phyloP scores from a whole-genome alignment of 2,329 filamentous ascomycete species.

The Trichoderma cornu-damae region DNA sequence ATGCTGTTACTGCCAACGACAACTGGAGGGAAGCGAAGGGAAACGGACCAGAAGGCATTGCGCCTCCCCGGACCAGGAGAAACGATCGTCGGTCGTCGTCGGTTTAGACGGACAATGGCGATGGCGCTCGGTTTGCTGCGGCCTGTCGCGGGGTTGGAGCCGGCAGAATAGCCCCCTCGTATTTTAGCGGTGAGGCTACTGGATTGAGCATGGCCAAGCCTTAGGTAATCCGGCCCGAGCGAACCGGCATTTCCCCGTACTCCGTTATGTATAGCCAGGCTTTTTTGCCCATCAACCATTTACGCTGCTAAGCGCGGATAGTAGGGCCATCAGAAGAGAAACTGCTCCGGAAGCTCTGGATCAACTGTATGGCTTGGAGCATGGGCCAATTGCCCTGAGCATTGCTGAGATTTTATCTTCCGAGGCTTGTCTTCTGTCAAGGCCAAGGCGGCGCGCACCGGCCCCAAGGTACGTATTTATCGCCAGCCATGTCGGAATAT shows the following conservation, averaged over 20 bases:
- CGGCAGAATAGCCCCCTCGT: constrained; percentile 4
- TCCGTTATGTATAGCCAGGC: neutral
- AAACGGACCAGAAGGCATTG: constrained; percentile 13
- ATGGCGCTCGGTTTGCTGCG: constrained; percentile 36
- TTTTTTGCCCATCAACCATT: neutral
- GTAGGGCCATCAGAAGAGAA: neutral
- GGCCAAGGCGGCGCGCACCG: no score
- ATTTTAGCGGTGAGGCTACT: constrained; percentile 12
- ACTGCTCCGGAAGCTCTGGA: neutral
- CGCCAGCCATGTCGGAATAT: neutral
- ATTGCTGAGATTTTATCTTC: no score
- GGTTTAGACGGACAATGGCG: constrained; percentile 26
- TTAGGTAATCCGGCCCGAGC: neutral
- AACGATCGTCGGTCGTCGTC: constrained; percentile 20
- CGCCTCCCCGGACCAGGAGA: constrained; percentile 5
- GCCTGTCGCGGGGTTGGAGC: constrained; percentile 30
- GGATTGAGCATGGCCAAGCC: neutral
- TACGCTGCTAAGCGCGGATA: neutral
- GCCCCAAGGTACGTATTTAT: no score
- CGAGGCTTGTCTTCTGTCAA: no score
- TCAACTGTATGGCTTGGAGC: neutral
- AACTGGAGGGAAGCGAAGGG: constrained; percentile 18
- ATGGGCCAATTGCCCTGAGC: no score
- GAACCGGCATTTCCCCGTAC: neutral
- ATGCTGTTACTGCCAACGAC: neutral